A percentile compares a stretch with the other conserved stretches of the same genome.
phyloP scores from a whole-genome alignment of 2,329 filamentous ascomycete species.

The Neurospora sp. region DNA sequence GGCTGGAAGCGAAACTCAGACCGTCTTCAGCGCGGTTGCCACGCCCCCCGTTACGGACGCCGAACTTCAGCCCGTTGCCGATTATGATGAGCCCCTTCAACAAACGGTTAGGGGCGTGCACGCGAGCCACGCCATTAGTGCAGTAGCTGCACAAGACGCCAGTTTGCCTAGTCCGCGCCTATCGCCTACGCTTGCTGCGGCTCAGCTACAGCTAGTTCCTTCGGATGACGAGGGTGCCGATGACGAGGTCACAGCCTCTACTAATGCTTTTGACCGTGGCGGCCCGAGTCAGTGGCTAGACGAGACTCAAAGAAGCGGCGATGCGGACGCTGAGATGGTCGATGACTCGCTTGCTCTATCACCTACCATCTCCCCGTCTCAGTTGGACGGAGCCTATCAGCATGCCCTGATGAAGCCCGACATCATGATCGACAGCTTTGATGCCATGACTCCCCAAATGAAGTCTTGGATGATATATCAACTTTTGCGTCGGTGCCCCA shows the following conservation, averaged over 20 bases:
- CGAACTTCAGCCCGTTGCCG: constrained; percentile 52
- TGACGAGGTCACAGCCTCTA: constrained; percentile 23
- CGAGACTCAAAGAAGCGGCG: constrained; percentile 33
- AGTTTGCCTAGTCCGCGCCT: constrained; percentile 91
- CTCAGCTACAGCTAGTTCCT: constrained; percentile 34
- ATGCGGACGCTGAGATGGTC: constrained; percentile 23
- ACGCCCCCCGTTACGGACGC: constrained; percentile 69
- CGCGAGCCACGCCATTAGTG: constrained; percentile 50
- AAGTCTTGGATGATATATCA: constrained; percentile 97
- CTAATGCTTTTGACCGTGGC: constrained; percentile 24
- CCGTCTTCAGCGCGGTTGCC: constrained; percentile 55
- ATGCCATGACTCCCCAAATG: constrained; percentile 81
- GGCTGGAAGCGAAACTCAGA: constrained; percentile 44
- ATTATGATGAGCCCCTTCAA: constrained; percentile 39
- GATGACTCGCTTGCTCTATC: constrained; percentile 17
- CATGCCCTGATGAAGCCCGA: constrained; percentile 66
- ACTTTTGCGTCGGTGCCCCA: constrained; percentile 75
- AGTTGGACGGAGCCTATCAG: constrained; percentile 17
- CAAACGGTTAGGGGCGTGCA: constrained; percentile 37
- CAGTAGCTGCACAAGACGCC: constrained; percentile 70
- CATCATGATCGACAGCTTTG: constrained; percentile 78
- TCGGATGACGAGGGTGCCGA: constrained; percentile 35
- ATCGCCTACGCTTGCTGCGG: constrained; percentile 79
- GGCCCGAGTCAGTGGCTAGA: constrained; percentile 24
- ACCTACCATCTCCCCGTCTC: constrained; percentile 10